phyloP scores from a whole-genome alignment of 2,329 filamentous ascomycete genomes.

The Dactylellina drechsleri region DNA sequence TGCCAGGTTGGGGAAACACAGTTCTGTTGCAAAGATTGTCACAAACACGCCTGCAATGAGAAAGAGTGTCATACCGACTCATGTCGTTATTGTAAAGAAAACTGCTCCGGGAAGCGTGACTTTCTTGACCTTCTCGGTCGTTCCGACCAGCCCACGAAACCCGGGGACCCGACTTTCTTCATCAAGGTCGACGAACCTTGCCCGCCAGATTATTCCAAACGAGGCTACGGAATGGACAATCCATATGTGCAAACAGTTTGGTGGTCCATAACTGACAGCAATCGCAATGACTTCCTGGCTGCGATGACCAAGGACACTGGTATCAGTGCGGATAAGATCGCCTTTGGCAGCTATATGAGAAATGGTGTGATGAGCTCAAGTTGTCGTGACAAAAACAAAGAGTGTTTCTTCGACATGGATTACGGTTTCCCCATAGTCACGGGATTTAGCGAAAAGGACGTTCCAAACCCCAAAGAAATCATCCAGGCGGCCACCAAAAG shows the following conservation, averaged over 20 bases:
- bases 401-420: neutral
- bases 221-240: conserved; percentile 10
- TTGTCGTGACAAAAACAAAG: neutral
- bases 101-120: neutral
- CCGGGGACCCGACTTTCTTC: too few relatives aligned
- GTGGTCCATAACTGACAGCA: neutral
- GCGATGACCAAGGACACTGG: neutral
- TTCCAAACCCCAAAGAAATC: neutral
- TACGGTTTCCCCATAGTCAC: neutral
- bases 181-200: conserved; percentile 24
- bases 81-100: neutral
- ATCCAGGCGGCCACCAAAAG: neutral
- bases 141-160: neutral
- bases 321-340: neutral
- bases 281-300: neutral
- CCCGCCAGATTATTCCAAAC: conserved; percentile 54
- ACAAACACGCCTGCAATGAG: neutral
- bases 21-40: conserved; percentile 21
- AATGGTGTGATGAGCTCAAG: too few relatives aligned
- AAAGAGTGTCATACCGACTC: neutral
- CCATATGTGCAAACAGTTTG: neutral
- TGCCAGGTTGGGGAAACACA: conserved; percentile 41
- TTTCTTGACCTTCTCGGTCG: neutral
- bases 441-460: neutral
- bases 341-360: neutral